Conservation (phyloP, 2,329 filamentous ascomycete genomes). For the Fonsecaea pugnacius region DNA sequence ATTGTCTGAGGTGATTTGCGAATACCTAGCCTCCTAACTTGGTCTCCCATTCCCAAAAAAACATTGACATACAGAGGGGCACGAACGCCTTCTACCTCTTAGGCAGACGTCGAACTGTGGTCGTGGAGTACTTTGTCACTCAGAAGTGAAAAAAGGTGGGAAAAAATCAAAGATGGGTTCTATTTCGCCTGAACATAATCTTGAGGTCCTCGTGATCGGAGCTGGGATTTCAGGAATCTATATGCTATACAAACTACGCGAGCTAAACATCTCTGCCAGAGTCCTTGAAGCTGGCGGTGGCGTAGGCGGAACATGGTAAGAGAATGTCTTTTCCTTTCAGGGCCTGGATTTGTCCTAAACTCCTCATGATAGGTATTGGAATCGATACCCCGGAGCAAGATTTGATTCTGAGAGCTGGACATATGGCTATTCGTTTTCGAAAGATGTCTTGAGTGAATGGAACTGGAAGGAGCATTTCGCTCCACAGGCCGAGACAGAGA, state of each 20-base stretch:
- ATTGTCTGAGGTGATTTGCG: not conserved
- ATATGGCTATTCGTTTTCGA: conserved; percentile 56
- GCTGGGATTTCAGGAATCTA: conserved; percentile 50
- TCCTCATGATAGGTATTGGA: conserved; percentile 35
- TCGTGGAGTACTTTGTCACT: not conserved
- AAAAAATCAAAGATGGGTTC: not conserved
- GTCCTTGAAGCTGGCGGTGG: conserved; percentile 59
- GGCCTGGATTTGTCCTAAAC: not conserved
- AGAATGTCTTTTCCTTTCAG: not conserved
- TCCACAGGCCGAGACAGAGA: conserved; percentile 9
- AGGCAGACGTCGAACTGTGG: not conserved
- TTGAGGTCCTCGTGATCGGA: conserved; percentile 25
- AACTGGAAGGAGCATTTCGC: conserved; percentile 24
- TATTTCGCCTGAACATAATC: conserved; percentile 9
- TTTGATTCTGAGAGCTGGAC: conserved; percentile 42
- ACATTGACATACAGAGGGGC: not conserved
- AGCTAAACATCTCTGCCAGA: conserved; percentile 53
- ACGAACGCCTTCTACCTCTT: not conserved
- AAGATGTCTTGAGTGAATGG: conserved; percentile 48
- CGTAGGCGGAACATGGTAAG: conserved; percentile 44
- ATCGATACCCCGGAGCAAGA: conserved; percentile 46
- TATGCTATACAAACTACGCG: conserved; percentile 53
- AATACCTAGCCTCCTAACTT: not conserved
- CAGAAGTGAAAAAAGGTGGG: not conserved
- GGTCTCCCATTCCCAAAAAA: not conserved